These are phyloP conservation scores for Potentilla sterilis DNA, from an alignment of 306 rosid species.

Conservation along the genomic window DNA sequence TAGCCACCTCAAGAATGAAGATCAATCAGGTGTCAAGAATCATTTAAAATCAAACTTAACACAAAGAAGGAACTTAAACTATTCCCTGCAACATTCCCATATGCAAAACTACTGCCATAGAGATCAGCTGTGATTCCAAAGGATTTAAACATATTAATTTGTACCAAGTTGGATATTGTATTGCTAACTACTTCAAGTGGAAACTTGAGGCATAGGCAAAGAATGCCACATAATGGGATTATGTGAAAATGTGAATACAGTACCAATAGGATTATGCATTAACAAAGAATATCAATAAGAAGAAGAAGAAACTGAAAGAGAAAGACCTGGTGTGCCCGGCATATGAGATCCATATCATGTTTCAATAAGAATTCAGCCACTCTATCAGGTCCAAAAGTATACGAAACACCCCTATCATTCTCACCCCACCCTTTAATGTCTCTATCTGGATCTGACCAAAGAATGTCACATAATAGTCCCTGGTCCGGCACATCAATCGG, in stretches of 20 bases:
- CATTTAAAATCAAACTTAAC: background rate
- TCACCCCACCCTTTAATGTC: conserved; percentile 84
- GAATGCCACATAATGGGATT: background rate
- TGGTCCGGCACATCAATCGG: conserved; percentile 90
- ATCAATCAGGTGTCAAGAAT: background rate
- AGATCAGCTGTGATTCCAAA: background rate
- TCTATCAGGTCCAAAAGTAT: conserved; percentile 76
- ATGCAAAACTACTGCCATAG: background rate
- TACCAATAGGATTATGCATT: background rate
- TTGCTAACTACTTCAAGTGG: background rate
- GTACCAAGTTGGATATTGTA: background rate
- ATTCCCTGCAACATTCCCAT: background rate
- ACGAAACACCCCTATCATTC: conserved; percentile 90
- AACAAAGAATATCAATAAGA: background rate
- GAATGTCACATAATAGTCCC: conserved; percentile 81
- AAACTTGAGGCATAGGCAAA: background rate
- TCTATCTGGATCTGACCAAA: conserved; percentile 85
- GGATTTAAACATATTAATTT: background rate
- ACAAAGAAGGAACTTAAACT: background rate
- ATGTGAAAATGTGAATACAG: background rate
- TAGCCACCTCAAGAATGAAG: background rate
- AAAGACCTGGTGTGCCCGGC: conserved; percentile 83
- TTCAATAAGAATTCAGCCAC: conserved; percentile 78
- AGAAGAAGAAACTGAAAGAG: background rate
- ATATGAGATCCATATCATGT: conserved; percentile 76